These are phyloP conservation scores for Adansonia gregorii DNA, from an alignment of 441 rosid genomes.

Conservation along the genomic window DNA sequence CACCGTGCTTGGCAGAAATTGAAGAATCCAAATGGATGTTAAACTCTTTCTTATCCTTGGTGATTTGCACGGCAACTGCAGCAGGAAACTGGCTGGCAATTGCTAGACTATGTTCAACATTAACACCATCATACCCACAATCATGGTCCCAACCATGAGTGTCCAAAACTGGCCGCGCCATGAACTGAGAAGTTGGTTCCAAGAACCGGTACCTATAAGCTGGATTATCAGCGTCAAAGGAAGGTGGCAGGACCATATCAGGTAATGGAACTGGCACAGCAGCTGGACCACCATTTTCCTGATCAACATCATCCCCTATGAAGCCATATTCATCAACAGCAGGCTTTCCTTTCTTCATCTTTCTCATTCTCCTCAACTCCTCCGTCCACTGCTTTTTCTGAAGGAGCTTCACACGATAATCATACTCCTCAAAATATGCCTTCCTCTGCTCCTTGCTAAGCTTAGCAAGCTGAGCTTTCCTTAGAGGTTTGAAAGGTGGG, in stretches of 20 bases:
- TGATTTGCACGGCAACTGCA: slow-evolving; percentile 63
- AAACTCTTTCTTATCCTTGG: slow-evolving; percentile 83
- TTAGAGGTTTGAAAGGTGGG: slow-evolving; percentile 92
- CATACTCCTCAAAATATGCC: slow-evolving; percentile 80
- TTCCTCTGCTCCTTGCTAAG: slow-evolving; percentile 69
- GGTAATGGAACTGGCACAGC: slow-evolving; percentile 81
- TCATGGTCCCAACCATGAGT: slow-evolving; percentile 95
- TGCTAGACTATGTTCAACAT: slow-evolving; percentile 59
- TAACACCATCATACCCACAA: slow-evolving; percentile 81
- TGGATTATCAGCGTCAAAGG: slow-evolving; percentile 81
- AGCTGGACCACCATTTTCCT: slow-evolving; percentile 69
- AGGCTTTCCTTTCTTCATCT: slow-evolving; percentile 68
- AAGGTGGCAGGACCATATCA: slow-evolving; percentile 76
- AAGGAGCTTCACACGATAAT: slow-evolving; percentile 76
- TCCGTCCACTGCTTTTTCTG: slow-evolving; percentile 83
- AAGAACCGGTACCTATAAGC: slow-evolving; percentile 78
- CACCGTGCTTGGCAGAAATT: slow-evolving; percentile 66
- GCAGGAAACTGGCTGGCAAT: slow-evolving; percentile 62
- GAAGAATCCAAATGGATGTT: slow-evolving; percentile 83
- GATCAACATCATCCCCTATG: slow-evolving; percentile 61
- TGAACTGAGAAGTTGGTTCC: slow-evolving; percentile 76
- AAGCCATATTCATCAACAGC: slow-evolving; percentile 47
- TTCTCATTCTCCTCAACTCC: slow-evolving; percentile 65
- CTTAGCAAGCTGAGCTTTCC: slow-evolving; percentile 65
- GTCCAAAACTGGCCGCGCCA: slow-evolving; percentile 82